These are phyloP conservation scores for Tephrocybe sp. DNA, from an alignment of 768 basidiomycete genomes.

Conservation along the genomic window DNA sequence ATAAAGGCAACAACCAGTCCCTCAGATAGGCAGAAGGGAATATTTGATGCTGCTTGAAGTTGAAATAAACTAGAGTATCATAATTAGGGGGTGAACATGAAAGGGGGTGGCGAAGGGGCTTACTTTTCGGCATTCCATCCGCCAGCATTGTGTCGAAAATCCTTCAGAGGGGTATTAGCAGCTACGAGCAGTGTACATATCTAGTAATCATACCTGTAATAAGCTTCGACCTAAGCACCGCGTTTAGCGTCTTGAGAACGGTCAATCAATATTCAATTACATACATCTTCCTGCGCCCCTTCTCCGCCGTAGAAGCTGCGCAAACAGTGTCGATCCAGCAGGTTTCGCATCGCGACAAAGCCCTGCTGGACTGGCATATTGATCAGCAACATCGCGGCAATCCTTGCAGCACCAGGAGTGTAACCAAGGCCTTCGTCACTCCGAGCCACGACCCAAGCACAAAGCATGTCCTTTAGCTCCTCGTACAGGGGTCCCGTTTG, in stretches of 20 bases:
- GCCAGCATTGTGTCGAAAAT: conserved; percentile 92
- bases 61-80: conserved; percentile 72
- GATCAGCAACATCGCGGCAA: conserved; percentile 85
- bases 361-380: conserved; percentile 77
- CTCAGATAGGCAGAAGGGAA: conserved; percentile 82
- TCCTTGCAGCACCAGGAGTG: conserved; percentile 61
- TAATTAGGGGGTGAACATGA: not conserved
- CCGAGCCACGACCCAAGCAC: conserved; percentile 86
- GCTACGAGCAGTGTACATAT: not conserved
- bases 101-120: conserved; percentile 19
- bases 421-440: conserved; percentile 84
- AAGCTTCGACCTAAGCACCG: conserved; percentile 75
- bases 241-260: conserved; percentile 10
- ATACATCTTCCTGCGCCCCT: conserved; percentile 74
- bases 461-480: conserved; percentile 81
- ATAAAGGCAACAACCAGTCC: conserved; percentile 81
- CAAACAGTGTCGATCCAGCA: conserved; percentile 82
- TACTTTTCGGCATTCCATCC: conserved; percentile 93
- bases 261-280: conserved; percentile 25
- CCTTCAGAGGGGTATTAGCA: conserved; percentile 35
- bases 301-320: conserved; percentile 82
- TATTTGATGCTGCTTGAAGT: conserved; percentile 92
- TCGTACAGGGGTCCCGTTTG: conserved; percentile 77
- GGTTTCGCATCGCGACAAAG: conserved; percentile 82
- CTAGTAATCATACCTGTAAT: conserved; percentile 66